Percentiles rank a stretch among this genome's conserved stretches.
Conservation (phyloP, 176 grass and related monocot species). For the Triticum dicoccoides region DNA sequence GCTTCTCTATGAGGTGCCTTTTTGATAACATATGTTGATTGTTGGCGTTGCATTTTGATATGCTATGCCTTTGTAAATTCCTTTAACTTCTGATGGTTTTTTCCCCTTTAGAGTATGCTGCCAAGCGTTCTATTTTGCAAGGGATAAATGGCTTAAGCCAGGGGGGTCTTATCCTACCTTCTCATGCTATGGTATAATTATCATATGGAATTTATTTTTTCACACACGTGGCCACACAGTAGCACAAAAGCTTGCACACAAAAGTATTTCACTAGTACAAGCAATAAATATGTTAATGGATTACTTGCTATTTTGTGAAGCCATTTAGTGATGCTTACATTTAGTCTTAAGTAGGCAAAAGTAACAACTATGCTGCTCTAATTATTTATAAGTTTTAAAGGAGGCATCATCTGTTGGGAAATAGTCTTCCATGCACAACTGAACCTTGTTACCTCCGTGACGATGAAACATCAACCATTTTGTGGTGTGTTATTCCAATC, state of each 20-base stretch:
- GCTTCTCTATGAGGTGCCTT: slow-evolving; percentile 81
- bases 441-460: slow-evolving; percentile 7
- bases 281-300: not conserved
- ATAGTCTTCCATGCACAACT: slow-evolving; percentile 19
- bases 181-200: slow-evolving; percentile 78
- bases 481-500: not conserved
- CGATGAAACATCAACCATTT: not conserved
- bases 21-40: slow-evolving; percentile 3
- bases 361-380: not conserved
- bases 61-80: slow-evolving; percentile 15
- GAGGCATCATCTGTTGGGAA: not conserved
- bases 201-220: not conserved
- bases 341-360: not conserved
- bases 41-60: slow-evolving; percentile 13
- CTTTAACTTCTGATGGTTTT: slow-evolving; percentile 33
- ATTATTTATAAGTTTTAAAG: not conserved
- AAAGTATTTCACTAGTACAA: not conserved
- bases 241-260: not conserved
- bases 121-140: slow-evolving; percentile 80
- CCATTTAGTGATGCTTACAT: not conserved
- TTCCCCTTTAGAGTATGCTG: slow-evolving; percentile 78
- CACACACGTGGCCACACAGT: not conserved
- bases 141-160: slow-evolving; percentile 94
- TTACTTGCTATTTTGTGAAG: slow-evolving; percentile 20
- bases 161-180: slow-evolving; percentile 94